Evolutionary conservation across 2,329 filamentous ascomycete genomes (phyloP).

Genomic region (Fusarium kyushuense): DNA sequence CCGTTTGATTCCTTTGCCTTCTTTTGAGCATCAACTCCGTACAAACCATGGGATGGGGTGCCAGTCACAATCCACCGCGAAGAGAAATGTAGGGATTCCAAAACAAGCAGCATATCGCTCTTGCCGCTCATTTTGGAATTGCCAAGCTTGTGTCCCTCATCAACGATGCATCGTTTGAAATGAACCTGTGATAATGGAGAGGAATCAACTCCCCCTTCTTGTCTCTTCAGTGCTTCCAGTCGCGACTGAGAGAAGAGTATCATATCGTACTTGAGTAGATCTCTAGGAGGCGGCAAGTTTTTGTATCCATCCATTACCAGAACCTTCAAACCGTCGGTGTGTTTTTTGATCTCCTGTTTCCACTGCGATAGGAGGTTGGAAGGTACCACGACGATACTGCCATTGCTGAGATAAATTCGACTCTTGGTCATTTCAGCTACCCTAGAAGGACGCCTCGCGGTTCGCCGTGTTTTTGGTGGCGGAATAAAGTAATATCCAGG

Average conservation of each 20-base stretch:
- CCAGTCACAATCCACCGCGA: conserved; percentile 91
- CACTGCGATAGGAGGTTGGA: conserved; percentile 88
- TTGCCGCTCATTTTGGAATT: conserved; percentile 67
- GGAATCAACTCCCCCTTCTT: conserved; percentile 50
- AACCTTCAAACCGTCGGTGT: conserved; percentile 75
- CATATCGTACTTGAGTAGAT: conserved; percentile 77
- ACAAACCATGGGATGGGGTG: conserved; percentile 86
- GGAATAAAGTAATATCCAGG: conserved; percentile 70
- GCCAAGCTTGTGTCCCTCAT: conserved; percentile 90
- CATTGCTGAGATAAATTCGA: conserved; percentile 72
- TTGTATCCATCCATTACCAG: conserved; percentile 70
- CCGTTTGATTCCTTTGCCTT: not conserved
- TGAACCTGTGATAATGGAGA: conserved; percentile 78
- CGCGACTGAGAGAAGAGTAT: conserved; percentile 80
- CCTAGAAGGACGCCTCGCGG: conserved; percentile 31
- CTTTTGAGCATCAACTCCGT: conserved; percentile 67
- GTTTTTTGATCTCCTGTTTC: conserved; percentile 82
- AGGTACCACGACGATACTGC: conserved; percentile 84
- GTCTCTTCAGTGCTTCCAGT: conserved; percentile 72
- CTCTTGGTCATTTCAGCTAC: conserved; percentile 51
- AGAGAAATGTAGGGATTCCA: conserved; percentile 71
- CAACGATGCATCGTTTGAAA: conserved; percentile 90
- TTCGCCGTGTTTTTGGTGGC: conserved; percentile 53
- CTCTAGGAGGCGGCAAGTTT: conserved; percentile 66
- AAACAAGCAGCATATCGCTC: conserved; percentile 65